Conservation (phyloP, 495 filamentous ascomycete genomes). For the Pseudoneurospora amorphoporcata region DNA sequence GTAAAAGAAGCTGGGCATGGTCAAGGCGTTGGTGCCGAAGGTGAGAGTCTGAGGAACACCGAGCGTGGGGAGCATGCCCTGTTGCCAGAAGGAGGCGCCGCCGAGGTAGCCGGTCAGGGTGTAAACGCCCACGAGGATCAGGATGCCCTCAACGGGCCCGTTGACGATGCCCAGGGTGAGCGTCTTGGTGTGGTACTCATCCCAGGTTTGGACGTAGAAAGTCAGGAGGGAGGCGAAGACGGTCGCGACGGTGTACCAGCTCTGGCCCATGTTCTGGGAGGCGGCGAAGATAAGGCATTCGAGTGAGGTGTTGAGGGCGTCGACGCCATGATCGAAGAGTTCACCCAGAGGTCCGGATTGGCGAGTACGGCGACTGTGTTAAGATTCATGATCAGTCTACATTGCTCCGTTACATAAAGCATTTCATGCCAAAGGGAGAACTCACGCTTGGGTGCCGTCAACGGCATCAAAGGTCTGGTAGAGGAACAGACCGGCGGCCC, state of each 20-base stretch:
- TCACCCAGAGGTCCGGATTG: conserved; percentile 93
- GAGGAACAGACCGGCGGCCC: conserved; percentile 80
- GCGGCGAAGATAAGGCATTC: conserved; percentile 86
- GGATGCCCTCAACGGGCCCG: conserved; percentile 88
- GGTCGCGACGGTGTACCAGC: conserved; percentile 76
- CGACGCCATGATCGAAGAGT: conserved; percentile 95
- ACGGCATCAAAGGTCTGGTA: conserved; percentile 99
- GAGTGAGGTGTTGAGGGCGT: conserved; percentile 91
- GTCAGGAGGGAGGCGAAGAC: conserved; percentile 69
- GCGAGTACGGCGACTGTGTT: conserved; percentile 63
- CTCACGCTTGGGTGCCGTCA: conserved; percentile 86
- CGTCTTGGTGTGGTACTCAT: conserved; percentile 96
- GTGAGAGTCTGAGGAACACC: conserved; percentile 54
- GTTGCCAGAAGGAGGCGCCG: conserved; percentile 87
- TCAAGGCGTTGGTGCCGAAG: conserved; percentile 48
- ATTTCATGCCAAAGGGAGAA: conserved; percentile 5
- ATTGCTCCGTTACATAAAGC: not conserved
- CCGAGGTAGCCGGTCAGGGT: conserved; percentile 76
- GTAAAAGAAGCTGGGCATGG: conserved; percentile 61
- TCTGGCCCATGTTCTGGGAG: conserved; percentile 84
- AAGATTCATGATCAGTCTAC: not conserved
- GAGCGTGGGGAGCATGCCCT: conserved; percentile 60
- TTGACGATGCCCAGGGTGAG: conserved; percentile 87
- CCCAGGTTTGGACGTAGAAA: conserved; percentile 98
- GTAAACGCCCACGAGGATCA: conserved; percentile 75